These are phyloP conservation scores for Sicyos edulis DNA, from an alignment of 306 rosid species.

Conservation along the genomic window DNA sequence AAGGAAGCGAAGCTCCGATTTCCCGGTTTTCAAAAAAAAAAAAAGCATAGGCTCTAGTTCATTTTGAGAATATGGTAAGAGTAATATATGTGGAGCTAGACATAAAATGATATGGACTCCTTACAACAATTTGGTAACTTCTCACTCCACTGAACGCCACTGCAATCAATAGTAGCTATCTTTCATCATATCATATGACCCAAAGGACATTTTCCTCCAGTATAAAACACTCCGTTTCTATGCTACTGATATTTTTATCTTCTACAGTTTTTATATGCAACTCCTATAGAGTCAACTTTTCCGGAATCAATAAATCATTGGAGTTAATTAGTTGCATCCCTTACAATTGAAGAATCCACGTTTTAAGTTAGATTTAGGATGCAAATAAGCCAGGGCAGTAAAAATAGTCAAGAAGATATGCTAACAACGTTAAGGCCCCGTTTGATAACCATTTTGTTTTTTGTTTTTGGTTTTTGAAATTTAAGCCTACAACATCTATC, in stretches of 20 bases:
- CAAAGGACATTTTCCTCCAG: not conserved
- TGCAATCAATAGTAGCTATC: not conserved
- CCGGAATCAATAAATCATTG: not conserved
- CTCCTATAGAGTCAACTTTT: not conserved
- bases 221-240: not conserved
- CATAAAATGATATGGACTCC: not conserved
- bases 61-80: not conserved
- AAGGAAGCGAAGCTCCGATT: too few species aligned
- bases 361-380: not conserved
- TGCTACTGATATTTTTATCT: not conserved
- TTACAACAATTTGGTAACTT: not conserved
- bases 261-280: too few species aligned
- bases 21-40: too few species aligned
- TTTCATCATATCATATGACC: too few species aligned
- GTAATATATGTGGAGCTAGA: not conserved
- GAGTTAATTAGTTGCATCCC: not conserved
- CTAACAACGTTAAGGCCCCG: not conserved
- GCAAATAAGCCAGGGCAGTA: conserved; percentile 1
- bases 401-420: not conserved
- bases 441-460: too few species aligned
- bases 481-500: too few species aligned
- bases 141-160: not conserved
- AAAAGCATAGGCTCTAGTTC: not conserved
- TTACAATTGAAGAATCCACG: not conserved
- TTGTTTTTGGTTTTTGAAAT: too few species aligned